These are phyloP conservation scores for Podospora australis DNA, from an alignment of 495 filamentous ascomycete genomes.

Conservation along the genomic window DNA sequence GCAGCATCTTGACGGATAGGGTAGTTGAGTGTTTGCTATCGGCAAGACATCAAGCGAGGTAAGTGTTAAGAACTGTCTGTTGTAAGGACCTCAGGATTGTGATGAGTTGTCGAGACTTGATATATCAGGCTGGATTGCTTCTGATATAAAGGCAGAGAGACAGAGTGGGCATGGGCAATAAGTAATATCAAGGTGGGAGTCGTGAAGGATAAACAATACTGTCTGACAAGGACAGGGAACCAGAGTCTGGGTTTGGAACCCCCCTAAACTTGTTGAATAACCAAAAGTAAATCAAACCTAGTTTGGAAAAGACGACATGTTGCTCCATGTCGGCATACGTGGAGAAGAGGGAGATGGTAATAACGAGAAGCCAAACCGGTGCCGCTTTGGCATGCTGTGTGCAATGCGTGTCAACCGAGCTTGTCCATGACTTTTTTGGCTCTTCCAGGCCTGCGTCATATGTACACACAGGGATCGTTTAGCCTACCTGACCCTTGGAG, in stretches of 20 bases:
- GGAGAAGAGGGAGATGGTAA: constrained; percentile 22
- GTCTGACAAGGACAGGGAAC: too few species aligned
- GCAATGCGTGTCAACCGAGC: constrained; percentile 28
- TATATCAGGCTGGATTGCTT: constrained; percentile 7
- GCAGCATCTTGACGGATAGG: constrained; percentile 29
- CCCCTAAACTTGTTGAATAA: not conserved
- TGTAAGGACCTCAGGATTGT: too few species aligned
- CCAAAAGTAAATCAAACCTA: constrained; percentile 21
- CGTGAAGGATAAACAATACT: too few species aligned
- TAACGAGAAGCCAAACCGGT: constrained; percentile 15
- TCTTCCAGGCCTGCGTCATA: constrained; percentile 29
- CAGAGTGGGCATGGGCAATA: not conserved
- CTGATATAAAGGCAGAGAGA: not conserved
- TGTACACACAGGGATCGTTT: constrained; percentile 28
- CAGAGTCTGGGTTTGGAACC: too few species aligned
- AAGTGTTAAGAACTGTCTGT: too few species aligned
- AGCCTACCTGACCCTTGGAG: constrained; percentile 24
- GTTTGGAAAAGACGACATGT: constrained; percentile 20
- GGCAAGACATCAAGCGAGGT: constrained; percentile 9
- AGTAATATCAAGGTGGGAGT: too few species aligned
- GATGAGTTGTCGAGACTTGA: constrained; percentile 1
- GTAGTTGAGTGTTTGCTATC: too few species aligned
- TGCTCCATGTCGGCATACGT: constrained; percentile 18
- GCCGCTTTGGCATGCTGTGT: constrained; percentile 30
- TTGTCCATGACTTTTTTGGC: constrained; percentile 26